Base-by-base conservation (phyloP, 2,329 filamentous ascomycete species). In the Anthostomella pinea region DNA sequence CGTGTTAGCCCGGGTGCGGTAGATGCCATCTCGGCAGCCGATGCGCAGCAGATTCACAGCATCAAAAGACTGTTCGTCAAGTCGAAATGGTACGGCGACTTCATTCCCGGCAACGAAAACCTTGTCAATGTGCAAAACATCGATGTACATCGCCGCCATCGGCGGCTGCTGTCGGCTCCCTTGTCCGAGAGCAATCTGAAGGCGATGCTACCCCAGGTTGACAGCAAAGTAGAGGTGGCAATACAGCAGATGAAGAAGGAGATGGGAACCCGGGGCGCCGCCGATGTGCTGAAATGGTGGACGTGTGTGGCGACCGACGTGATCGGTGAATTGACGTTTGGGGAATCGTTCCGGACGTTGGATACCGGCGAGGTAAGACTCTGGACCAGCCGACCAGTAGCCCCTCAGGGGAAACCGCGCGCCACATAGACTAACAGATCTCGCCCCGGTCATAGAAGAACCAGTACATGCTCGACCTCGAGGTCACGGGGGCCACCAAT, bases 211-310 rank as follows among this genome's bases (percentile, higher is more conserved):
- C 43, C 45, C 0, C 30, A 59, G 18, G 53, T 75, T 9, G 38
- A 56, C 2, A 43, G 39, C 1, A 62, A 59, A n/a, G 56, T 64
- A 1, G 45, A 57, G 0, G 45, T 69, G 6, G 57, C 68, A 1
- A 58, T 76, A 1, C 16, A 56, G 1, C 58, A 56, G 27, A 73
- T 75, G 7, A 49, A 38, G 0, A 51, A 63, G 19, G 71, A 76
- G 27, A 57, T 63, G 26, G 29, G 46, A 6, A 31, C 41, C 0
- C 39, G 24, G 8, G 69, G 66, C 0, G 53, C 41, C 0, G 60
- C 57, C 0, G 72, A 79, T 40, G 52, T 77, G 0, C 57, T 67
- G 38, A 73, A 75, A 36, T 78, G 73, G 73, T 73, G 64, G 60
- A 51, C 64, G 1, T 72, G 75, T 33, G 66, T 75, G 61, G 56